Evolutionary conservation across 108 stramenopile genomes (phyloP), one percentile per base, ranked within the genome.

Genomic region (Cyclotella baltica): DNA sequence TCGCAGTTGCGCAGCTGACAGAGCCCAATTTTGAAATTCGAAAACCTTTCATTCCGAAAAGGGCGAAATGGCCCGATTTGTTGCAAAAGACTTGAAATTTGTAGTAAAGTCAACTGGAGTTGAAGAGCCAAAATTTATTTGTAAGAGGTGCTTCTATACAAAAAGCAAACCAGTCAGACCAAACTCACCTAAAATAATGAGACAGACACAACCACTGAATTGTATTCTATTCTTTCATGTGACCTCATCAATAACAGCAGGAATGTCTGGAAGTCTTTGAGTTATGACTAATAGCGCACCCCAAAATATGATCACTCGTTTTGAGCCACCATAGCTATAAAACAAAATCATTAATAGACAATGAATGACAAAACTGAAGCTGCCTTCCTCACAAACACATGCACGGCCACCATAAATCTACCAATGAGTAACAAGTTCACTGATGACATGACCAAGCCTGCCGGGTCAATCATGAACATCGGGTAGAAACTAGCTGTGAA

Each of bases 331-430:
- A 27, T 89, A 56, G 33, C 76, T 70, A 50, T 52, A 68, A 25
- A 88, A 79, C 11, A 80, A 63, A 57, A 92, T 62, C 23, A 84
- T 56, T 23, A 92, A 16, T 30, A 89, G 53, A 2, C 86, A 10
- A 78, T 31, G 5, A 77, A 76, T 22, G 91, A 90, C 43, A 83
- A 52, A 8, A 78, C 29, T 2, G 74, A 84, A 31, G 86, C 83
- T 10, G 58, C 37, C 20, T 85, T 76, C 52, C 82, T 71, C 5
- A 95, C 97, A 56, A 89, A 86, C 72, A 51, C 70, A 81, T 18
- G 92, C 92, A n/a, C 96, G 67, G 16, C 95, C 96, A 25, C 98
- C 98, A 75, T 98, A n/a, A 97, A 78, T 55, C 94, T 73, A 40
- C 95, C 95, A 34, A 98, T 88, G 0, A 96, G 98, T 50, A 97